Evolutionary conservation across 2,329 filamentous ascomycete genomes (phyloP).

Genomic region (Calonectria pseudoreteaudii): DNA sequence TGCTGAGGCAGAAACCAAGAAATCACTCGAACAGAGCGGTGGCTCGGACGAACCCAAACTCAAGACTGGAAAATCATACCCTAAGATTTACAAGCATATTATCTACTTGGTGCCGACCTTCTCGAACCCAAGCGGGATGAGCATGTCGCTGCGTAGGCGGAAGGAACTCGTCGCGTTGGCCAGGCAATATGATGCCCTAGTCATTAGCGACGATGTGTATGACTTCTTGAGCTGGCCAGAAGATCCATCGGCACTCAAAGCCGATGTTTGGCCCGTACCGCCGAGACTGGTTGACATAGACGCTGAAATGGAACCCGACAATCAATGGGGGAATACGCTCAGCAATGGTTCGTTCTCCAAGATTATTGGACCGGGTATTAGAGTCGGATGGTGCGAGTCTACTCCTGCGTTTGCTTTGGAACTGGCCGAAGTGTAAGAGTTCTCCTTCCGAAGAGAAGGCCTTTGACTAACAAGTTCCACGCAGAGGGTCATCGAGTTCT

Average conservation of each 20-base stretch:
- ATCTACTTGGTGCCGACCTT: constrained; percentile 79
- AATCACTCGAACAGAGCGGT: neutral
- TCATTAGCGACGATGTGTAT: constrained; percentile 79
- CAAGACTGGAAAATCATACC: constrained; percentile 6
- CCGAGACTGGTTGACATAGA: constrained; percentile 16
- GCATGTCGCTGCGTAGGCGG: constrained; percentile 69
- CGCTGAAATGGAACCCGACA: neutral
- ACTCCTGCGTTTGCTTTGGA: constrained; percentile 5
- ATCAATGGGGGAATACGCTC: constrained; percentile 69
- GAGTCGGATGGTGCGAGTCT: constrained; percentile 55
- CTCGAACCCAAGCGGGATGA: constrained; percentile 75
- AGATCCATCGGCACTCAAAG: constrained; percentile 57
- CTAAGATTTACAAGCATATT: constrained; percentile 72
- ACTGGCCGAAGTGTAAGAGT: neutral
- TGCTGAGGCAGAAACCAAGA: neutral
- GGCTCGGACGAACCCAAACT: neutral
- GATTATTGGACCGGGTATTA: constrained; percentile 70
- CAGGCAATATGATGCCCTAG: constrained; percentile 72
- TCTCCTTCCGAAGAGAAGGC: neutral
- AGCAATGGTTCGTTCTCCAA: constrained; percentile 79
- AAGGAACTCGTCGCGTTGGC: constrained; percentile 69
- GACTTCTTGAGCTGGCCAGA: constrained; percentile 73
- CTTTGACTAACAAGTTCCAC: neutral
- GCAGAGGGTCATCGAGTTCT: neutral
- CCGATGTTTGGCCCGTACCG: neutral